Evolutionary conservation across 192 early-diverging fungal genomes (phyloP).

Genomic region (Chytriomyces sp.): DNA sequence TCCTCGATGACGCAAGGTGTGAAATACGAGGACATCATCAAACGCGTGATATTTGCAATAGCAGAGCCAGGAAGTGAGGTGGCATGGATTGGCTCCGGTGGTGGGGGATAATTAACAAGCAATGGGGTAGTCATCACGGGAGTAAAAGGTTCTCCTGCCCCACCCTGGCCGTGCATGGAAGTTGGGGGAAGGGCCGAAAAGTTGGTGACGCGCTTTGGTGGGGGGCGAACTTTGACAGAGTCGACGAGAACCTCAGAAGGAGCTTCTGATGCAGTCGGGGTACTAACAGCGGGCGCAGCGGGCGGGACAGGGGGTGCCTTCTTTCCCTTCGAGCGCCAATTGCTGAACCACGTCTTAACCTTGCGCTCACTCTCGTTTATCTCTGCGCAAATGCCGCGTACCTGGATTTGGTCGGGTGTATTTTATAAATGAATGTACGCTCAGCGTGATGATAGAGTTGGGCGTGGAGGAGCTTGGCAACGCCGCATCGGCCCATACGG

Average conservation of each 20-base stretch:
- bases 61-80: neutral
- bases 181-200: neutral
- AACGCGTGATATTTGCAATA: neutral
- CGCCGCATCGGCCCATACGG: no score
- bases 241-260: slow-evolving; percentile 6
- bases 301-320: neutral
- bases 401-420: neutral
- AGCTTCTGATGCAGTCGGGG: neutral
- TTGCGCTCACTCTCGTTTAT: slow-evolving; percentile 14
- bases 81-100: slow-evolving; percentile 7
- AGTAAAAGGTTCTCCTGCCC: neutral
- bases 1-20: slow-evolving; percentile 7
- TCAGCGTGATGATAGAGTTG: no score
- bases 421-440: no score
- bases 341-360: slow-evolving; percentile 19
- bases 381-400: neutral
- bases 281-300: neutral
- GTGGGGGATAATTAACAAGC: slow-evolving; percentile 8
- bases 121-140: neutral
- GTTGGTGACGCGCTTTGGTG: slow-evolving; percentile 24
- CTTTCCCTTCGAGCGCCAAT: slow-evolving; percentile 23
- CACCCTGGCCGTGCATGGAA: neutral
- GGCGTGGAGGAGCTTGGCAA: no score
- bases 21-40: slow-evolving; percentile 22
- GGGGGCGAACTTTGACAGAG: slow-evolving; percentile 21